Evolutionary conservation across 2,329 filamentous ascomycete genomes (phyloP).

Genomic region (Alternaria arborescens): DNA sequence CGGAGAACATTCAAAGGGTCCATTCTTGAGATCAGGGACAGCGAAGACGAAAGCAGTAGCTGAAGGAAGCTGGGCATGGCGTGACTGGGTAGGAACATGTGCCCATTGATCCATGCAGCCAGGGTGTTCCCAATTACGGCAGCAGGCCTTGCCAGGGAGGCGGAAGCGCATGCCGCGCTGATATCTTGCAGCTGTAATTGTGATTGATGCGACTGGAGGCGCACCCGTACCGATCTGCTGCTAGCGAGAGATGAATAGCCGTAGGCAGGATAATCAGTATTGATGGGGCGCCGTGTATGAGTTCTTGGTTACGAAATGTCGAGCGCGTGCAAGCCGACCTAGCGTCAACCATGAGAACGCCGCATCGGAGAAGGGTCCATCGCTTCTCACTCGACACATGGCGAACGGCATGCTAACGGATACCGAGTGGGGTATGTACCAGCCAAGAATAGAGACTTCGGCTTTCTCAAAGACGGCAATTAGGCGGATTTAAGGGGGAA

Average conservation of each 20-base stretch:
- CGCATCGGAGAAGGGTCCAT: constrained; percentile 2
- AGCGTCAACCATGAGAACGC: not conserved
- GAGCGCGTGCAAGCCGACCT: not conserved
- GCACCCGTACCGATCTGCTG: not conserved
- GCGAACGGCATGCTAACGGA: not conserved
- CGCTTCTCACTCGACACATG: not conserved
- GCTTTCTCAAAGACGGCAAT: not conserved
- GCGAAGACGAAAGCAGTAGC: not conserved
- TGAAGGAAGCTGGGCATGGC: not conserved
- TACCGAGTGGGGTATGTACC: not conserved
- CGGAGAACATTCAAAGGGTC: not conserved
- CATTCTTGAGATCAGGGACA: not conserved
- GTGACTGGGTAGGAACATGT: constrained; percentile 3
- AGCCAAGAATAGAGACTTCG: not conserved
- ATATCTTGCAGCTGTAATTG: not conserved
- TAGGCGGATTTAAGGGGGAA: not conserved
- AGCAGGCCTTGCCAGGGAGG: not conserved
- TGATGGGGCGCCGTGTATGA: not conserved
- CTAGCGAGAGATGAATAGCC: not conserved
- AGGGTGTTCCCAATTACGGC: constrained; percentile 3
- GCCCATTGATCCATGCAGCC: not conserved
- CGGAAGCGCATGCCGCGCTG: not conserved
- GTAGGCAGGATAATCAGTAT: not conserved
- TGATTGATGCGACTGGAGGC: not conserved
- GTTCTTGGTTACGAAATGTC: not conserved